Conservation (phyloP, 2,329 filamentous ascomycete species). For the Amauroascus niger region DNA sequence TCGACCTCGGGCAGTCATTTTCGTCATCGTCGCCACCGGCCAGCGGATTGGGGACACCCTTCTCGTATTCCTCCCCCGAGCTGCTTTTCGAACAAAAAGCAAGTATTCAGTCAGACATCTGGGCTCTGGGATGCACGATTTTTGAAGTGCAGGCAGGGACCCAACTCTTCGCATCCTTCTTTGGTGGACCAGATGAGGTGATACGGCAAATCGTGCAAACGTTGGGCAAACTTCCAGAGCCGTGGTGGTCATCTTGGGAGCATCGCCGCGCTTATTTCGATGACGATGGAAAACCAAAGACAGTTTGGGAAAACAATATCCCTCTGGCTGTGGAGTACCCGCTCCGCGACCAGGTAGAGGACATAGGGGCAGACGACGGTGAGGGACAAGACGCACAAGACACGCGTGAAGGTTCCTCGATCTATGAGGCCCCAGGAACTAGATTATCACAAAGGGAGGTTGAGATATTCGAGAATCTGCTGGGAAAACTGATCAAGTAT, state of each 20-base stretch:
- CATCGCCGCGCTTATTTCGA: constrained; percentile 19
- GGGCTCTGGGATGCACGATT: constrained; percentile 30
- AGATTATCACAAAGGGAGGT: background rate
- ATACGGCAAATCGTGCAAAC: constrained; percentile 23
- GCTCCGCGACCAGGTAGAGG: constrained; percentile 1
- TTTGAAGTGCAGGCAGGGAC: constrained; percentile 28
- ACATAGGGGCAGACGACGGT: constrained; percentile 11
- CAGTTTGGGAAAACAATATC: background rate
- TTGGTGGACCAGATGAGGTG: constrained; percentile 25
- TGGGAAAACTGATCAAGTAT: background rate
- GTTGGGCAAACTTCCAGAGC: constrained; percentile 27
- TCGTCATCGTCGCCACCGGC: constrained; percentile 12
- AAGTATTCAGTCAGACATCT: constrained; percentile 23
- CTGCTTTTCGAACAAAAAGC: constrained; percentile 19
- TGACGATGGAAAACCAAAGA: constrained; percentile 16
- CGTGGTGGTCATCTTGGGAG: constrained; percentile 28
- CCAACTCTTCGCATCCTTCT: constrained; percentile 23
- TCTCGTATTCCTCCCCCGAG: constrained; percentile 26
- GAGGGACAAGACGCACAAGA: background rate
- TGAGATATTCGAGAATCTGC: background rate
- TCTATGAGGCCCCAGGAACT: background rate
- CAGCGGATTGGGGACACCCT: constrained; percentile 22
- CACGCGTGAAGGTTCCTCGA: background rate
- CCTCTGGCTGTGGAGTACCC: constrained; percentile 10
- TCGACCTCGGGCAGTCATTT: constrained; percentile 23